Percentiles rank a stretch among this genome's conserved stretches.
Evolutionary conservation across 2,329 filamentous ascomycete genomes (phyloP).

Genomic region (Trichoderma afroharzianum): DNA sequence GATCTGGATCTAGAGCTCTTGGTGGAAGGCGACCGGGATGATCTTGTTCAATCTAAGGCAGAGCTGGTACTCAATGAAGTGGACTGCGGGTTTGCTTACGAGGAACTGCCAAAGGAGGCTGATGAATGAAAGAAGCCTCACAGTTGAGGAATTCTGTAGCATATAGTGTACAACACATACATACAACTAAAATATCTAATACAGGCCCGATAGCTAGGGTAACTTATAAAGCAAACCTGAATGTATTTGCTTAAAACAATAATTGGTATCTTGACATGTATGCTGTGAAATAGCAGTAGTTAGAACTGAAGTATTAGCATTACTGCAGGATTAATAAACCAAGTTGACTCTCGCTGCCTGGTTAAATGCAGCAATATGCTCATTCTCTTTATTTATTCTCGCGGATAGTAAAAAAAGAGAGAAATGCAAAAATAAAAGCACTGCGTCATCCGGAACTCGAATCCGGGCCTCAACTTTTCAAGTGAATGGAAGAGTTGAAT

Average conservation of each 20-base stretch:
- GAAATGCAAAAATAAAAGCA: not conserved
- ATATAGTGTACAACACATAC: not conserved
- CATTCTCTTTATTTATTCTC: not conserved
- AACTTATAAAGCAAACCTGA: not conserved
- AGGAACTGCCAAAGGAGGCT: slow-evolving; percentile 25
- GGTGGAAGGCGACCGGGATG: slow-evolving; percentile 9
- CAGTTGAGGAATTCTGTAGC: not conserved
- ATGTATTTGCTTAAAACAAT: not conserved
- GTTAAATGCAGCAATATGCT: not conserved
- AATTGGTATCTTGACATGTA: not conserved
- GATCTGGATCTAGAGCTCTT: slow-evolving; percentile 31
- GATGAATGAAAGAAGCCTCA: not conserved
- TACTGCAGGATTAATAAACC: not conserved
- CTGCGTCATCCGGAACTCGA: slow-evolving; percentile 16
- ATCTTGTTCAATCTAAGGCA: slow-evolving; percentile 26
- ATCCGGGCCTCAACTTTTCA: slow-evolving; percentile 17
- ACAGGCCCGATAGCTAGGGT: not conserved
- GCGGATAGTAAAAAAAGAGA: not conserved
- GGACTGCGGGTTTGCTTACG: slow-evolving; percentile 34
- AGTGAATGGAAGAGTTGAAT: slow-evolving; percentile 13
- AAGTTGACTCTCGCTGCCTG: not conserved
- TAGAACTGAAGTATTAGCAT: not conserved
- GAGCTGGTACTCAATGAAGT: slow-evolving; percentile 30
- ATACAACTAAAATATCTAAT: not conserved
- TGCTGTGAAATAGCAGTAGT: not conserved